Conservation (phyloP, 768 basidiomycete species). For the Podaxis rugospora region DNA sequence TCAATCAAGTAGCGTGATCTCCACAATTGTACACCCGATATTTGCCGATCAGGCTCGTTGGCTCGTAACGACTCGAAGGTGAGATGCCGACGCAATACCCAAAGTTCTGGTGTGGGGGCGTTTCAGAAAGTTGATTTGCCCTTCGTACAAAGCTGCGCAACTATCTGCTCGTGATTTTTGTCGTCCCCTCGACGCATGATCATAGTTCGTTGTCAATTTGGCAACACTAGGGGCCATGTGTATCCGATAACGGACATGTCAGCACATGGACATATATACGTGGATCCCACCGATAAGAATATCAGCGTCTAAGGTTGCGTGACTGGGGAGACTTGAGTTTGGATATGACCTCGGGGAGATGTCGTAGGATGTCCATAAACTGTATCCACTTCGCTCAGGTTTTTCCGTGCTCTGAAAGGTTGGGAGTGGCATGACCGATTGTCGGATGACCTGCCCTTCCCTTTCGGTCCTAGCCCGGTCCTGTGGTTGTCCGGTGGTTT, state of each 20-base stretch:
- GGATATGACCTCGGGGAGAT: neutral
- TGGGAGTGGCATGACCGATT: neutral
- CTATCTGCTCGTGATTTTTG: neutral
- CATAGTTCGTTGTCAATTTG: neutral
- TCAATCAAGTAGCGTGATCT: conserved; percentile 2
- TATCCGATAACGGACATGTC: neutral
- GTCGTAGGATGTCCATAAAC: neutral
- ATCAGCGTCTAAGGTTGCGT: neutral
- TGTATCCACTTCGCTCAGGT: neutral
- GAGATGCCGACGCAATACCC: neutral
- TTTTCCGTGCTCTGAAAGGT: neutral
- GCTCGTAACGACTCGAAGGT: neutral
- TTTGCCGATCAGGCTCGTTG: neutral
- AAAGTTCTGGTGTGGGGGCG: neutral
- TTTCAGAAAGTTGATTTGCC: neutral
- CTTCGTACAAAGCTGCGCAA: neutral
- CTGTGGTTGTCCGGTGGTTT: neutral
- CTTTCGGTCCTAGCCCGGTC: neutral
- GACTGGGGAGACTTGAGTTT: neutral
- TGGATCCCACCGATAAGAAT: neutral
- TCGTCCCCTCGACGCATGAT: conserved; percentile 1
- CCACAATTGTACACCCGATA: neutral
- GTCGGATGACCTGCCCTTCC: neutral
- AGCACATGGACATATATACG: neutral
- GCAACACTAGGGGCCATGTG: conserved; percentile 3